Conservation (phyloP, 2,329 filamentous ascomycete species). For the Neofusicoccum ribis region DNA sequence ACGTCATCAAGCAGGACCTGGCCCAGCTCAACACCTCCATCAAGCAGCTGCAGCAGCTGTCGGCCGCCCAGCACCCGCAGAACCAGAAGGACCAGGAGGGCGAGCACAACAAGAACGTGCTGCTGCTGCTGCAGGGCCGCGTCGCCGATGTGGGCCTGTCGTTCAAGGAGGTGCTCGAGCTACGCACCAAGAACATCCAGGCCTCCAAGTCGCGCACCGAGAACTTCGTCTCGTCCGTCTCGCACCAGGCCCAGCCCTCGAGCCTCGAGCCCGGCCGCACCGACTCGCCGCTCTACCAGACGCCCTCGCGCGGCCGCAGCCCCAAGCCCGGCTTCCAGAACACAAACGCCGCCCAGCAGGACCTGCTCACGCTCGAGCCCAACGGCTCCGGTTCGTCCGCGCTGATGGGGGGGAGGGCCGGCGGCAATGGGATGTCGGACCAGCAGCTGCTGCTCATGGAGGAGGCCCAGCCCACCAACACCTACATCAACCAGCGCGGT, state of each 20-base stretch:
- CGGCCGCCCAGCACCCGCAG: conserved; percentile 70
- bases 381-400: conserved; percentile 42
- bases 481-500: conserved; percentile 89
- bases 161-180: conserved; percentile 96
- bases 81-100: conserved; percentile 70
- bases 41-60: conserved; percentile 74
- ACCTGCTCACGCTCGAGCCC: conserved; percentile 82
- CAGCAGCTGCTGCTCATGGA: conserved; percentile 87
- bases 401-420: conserved; percentile 9
- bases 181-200: conserved; percentile 96
- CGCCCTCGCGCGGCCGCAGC: conserved; percentile 66
- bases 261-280: conserved; percentile 67
- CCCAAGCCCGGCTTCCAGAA: conserved; percentile 47
- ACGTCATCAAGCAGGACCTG: conserved; percentile 96
- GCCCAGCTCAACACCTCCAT: conserved; percentile 85
- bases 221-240: conserved; percentile 92
- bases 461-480: conserved; percentile 80
- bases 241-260: conserved; percentile 52
- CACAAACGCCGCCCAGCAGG: conserved; percentile 51
- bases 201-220: conserved; percentile 89
- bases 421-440: conserved; percentile 62
- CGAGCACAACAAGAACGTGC: conserved; percentile 97
- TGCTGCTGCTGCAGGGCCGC: conserved; percentile 86
- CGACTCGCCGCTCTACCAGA: conserved; percentile 83
- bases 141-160: conserved; percentile 89